Base-by-base conservation (phyloP, 176 grass and related monocot genomes). In the Secale cereale region DNA sequence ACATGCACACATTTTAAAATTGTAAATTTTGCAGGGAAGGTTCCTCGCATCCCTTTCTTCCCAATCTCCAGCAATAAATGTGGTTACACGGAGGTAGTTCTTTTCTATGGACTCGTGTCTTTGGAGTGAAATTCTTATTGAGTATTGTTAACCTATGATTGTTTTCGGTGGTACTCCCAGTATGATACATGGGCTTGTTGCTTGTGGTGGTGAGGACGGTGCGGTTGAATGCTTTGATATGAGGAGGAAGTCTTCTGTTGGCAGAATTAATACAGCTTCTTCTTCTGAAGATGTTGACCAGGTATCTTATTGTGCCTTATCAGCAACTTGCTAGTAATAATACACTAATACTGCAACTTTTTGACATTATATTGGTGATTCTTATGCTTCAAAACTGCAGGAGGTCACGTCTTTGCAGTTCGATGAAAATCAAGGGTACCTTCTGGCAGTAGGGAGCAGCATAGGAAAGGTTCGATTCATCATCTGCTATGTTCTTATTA, bases 161-260 rank as follows among this genome's bases (percentile, higher is more conserved):
- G 70, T 65, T 57, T 76, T 74, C 50, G 59, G 19, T 57, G 40
- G 33, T 82, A 59, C 76, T 88, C 70, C 64, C 81, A 98, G 95
- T 83, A 75, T 26, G 32, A 69, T 95, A 61, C 95, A 98, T 81
- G 96, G 96, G 23, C 93, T 98, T 60, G 73, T 98, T 77, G 96
- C 96, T 87, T 98, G 91, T 90, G 96, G 96, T 81, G 96, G 89
- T 64, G 91, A 94, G 68, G 96, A 98, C 78, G 96, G 96, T 78
- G 89, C 87, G 2, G 91, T 98, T 28, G 96, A 98, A 75, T 98
- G 93, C 91, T 98, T 98, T 94, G 96, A 98, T 89, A 92, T 90
- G 91, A 91, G 93, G 56, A 89, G 83, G 77, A 98, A 90, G 82
- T 92, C 89, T 87, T 87, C 93, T 70, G 89, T 95, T 79, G 96